Base-by-base conservation (phyloP, 805 yeast genomes). In the Ogataea henricii region DNA sequence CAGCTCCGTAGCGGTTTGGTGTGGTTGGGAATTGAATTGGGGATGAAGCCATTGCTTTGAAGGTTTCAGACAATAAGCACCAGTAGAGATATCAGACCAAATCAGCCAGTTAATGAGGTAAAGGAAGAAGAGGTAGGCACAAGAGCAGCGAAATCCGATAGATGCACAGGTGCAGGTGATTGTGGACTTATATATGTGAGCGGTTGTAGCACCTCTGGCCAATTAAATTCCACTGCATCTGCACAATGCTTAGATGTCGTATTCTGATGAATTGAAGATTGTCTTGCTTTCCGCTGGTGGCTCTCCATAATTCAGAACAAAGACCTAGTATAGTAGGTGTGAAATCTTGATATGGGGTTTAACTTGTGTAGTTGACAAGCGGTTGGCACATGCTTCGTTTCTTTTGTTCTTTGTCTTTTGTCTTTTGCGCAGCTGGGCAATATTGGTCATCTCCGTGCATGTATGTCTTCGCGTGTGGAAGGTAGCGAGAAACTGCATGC, bases 1-100 rank as follows among this genome's bases (percentile, higher is more conserved):
- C 30, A 12, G 10, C 30, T 27, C 30, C 30, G 30, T 27, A 12
- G n/a, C 40, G 40, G 25, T 35, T 36, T 26, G 46, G 46, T 22
- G 49, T 35, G 17, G 44, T 41, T 6, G 47, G 48, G 32, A 47
- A 20, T 20, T 43, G 40, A 18, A 51, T 40, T 17, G 51, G 54
- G 9, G 52, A 51, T 14, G 51, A 51, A 27, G 49, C 47, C 54
- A 51, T 50, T 43, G 47, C 44, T 43, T 29, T 39, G n/a, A 23
- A 18, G 37, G 14, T 13, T 27, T 12, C 13, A 14, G 12, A n/a
- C 34, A 30, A 30, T n/a, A 30, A 30, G n/a, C 34, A 30, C 34
- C 34, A 14, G 14, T 27, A 14, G 10, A 27, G 10, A 14, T 13
- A 13, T 22, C 37, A 34, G 37, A 23, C 37, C 37, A 34, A 20